phyloP scores from a whole-genome alignment of 257 asterid species.

The Pogostemon cablin region DNA sequence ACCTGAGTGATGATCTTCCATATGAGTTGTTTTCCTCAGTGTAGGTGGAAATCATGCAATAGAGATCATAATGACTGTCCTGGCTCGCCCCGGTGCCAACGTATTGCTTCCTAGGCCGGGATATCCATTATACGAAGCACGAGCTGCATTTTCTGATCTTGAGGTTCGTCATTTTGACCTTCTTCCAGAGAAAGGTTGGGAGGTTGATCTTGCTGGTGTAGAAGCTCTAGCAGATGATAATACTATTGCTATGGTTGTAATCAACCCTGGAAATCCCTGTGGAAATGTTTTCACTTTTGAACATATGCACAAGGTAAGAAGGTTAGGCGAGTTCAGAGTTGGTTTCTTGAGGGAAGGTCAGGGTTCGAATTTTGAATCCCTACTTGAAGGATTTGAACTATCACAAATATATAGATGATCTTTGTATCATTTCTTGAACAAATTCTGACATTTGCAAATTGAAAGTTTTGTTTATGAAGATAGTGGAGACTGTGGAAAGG shows the following conservation, averaged over 20 bases:
- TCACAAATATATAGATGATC: not conserved
- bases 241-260: constrained; percentile 67
- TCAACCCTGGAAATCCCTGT: constrained; percentile 83
- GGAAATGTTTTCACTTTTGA: constrained; percentile 61
- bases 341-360: too few species aligned
- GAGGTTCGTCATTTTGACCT: constrained; percentile 72
- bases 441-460: not conserved
- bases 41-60: constrained; percentile 74
- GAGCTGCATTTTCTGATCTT: constrained; percentile 50
- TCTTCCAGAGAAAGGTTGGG: constrained; percentile 61
- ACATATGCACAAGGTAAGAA: constrained; percentile 62
- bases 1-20: constrained; percentile 53
- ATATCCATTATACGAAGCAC: constrained; percentile 63
- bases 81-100: constrained; percentile 69
- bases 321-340: too few species aligned
- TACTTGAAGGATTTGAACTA: not conserved
- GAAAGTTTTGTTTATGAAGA: constrained; percentile 33
- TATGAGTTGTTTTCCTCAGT: constrained; percentile 49
- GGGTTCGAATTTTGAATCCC: too few species aligned
- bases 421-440: not conserved
- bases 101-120: constrained; percentile 70
- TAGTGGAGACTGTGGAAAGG: constrained; percentile 63
- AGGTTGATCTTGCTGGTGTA: constrained; percentile 59
- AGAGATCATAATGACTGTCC: constrained; percentile 52
- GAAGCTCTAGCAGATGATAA: constrained; percentile 68